These are phyloP conservation scores for Malassezia brasiliensis DNA, from an alignment of 1,284 basidiomycete species.

Conservation along the genomic window DNA sequence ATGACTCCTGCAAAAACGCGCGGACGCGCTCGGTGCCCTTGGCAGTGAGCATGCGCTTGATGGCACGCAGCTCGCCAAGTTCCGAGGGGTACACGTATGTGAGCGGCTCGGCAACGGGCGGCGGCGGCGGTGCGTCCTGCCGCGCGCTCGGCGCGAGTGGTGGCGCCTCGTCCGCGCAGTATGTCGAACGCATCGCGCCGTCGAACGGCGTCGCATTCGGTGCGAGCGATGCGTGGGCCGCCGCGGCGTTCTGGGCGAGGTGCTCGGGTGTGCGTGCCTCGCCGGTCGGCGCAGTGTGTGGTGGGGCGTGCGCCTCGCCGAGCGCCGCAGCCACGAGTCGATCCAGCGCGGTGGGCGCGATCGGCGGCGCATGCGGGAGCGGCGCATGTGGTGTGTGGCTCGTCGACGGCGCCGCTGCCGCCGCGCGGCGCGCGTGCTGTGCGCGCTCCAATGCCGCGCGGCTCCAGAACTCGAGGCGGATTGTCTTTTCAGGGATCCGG, in stretches of 20 bases:
- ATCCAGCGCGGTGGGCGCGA: not conserved
- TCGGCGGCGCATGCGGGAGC: not conserved
- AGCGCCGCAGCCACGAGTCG: conserved; percentile 9
- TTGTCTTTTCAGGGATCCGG: conserved; percentile 82
- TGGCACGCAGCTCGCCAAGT: conserved; percentile 30
- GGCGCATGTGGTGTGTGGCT: not conserved
- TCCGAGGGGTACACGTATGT: conserved; percentile 20
- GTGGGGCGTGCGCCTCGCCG: not conserved
- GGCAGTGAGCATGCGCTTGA: conserved; percentile 24
- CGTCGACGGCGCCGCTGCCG: not conserved
- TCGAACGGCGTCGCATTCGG: conserved; percentile 12
- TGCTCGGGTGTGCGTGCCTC: conserved; percentile 1
- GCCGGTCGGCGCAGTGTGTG: not conserved
- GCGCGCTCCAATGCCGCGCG: not conserved
- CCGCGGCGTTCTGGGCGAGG: conserved; percentile 6
- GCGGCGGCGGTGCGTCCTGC: not conserved
- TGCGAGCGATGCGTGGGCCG: conserved; percentile 1
- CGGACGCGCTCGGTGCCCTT: conserved; percentile 21
- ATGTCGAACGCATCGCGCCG: conserved; percentile 10
- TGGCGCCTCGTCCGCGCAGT: not conserved
- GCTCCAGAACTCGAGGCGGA: conserved; percentile 87
- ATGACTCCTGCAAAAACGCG: conserved; percentile 13
- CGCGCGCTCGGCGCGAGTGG: not conserved
- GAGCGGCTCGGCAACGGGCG: not conserved
- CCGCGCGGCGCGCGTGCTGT: not conserved